A percentile compares a stretch with the other conserved stretches of the same genome.
Evolutionary conservation across 2,329 filamentous ascomycete genomes (phyloP).

Genomic region (Pleomassaria siparia): DNA sequence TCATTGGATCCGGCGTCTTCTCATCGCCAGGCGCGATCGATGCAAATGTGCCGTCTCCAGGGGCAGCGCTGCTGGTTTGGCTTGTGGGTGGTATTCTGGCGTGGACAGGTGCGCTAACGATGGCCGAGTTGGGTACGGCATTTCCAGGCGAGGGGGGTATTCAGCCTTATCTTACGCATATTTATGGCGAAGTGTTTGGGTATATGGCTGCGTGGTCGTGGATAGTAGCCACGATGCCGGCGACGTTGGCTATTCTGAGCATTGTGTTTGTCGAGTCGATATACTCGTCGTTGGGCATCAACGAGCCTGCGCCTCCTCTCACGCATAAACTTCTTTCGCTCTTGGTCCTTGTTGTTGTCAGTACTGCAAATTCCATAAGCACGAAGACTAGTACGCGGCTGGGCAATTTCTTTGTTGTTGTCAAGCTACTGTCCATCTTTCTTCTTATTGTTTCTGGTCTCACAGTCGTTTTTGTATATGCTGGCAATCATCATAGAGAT

Average conservation of each 20-base stretch:
- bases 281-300: conserved; percentile 57
- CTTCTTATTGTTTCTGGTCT: conserved; percentile 40
- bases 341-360: conserved; percentile 43
- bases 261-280: conserved; percentile 59
- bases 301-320: conserved; percentile 53
- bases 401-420: conserved; percentile 42
- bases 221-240: conserved; percentile 67
- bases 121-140: conserved; percentile 65
- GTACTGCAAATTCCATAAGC: conserved; percentile 47
- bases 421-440: conserved; percentile 40
- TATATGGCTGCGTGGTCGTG: conserved; percentile 68
- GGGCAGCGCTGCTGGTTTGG: conserved; percentile 61
- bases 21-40: conserved; percentile 66
- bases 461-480: conserved; percentile 33
- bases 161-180: conserved; percentile 63
- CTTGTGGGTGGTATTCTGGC: conserved; percentile 63
- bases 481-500: conserved; percentile 27
- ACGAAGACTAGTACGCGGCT: conserved; percentile 45
- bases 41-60: conserved; percentile 64
- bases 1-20: conserved; percentile 67
- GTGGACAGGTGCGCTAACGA: conserved; percentile 64
- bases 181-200: conserved; percentile 62
- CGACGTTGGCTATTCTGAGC: conserved; percentile 63
- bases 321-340: conserved; percentile 44
- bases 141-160: conserved; percentile 67